Evolutionary conservation across 2,329 filamentous ascomycete species (phyloP).

Genomic region (Dothistroma septosporum): DNA sequence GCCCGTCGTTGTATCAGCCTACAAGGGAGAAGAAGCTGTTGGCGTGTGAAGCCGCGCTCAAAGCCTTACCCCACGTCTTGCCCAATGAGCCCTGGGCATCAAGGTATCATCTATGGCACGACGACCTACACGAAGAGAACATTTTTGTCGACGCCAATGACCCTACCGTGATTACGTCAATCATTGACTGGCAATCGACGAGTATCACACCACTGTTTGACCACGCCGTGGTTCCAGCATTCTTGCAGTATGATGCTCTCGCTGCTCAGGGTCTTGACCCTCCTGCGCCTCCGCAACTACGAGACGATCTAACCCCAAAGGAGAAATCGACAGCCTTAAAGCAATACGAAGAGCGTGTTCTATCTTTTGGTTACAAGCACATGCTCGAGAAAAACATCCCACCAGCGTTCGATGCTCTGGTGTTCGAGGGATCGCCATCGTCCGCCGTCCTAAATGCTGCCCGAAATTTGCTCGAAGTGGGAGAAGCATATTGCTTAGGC

Average conservation of each 20-base stretch:
- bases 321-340: constrained; percentile 1
- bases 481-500: constrained; percentile 10
- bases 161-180: constrained; percentile 31
- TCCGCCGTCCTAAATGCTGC: constrained; percentile 2
- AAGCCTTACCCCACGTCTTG: constrained; percentile 15
- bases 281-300: constrained; percentile 17
- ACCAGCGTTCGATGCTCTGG: constrained; percentile 34
- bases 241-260: constrained; percentile 37
- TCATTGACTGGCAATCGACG: constrained; percentile 38
- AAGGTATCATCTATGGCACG: constrained; percentile 33
- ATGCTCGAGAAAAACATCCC: background rate
- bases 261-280: constrained; percentile 27
- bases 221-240: constrained; percentile 33
- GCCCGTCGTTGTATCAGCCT: constrained; percentile 38
- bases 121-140: constrained; percentile 39
- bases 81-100: constrained; percentile 11
- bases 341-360: constrained; percentile 1
- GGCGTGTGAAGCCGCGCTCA: constrained; percentile 28
- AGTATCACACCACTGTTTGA: constrained; percentile 37
- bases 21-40: constrained; percentile 33
- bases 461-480: constrained; percentile 5
- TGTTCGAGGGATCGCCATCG: constrained; percentile 37
- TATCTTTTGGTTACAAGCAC: background rate
- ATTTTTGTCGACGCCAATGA: constrained; percentile 35
- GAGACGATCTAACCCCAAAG: background rate